phyloP scores from a whole-genome alignment of 2,329 filamentous ascomycete genomes.

The Chaetoscypha palmicola region DNA sequence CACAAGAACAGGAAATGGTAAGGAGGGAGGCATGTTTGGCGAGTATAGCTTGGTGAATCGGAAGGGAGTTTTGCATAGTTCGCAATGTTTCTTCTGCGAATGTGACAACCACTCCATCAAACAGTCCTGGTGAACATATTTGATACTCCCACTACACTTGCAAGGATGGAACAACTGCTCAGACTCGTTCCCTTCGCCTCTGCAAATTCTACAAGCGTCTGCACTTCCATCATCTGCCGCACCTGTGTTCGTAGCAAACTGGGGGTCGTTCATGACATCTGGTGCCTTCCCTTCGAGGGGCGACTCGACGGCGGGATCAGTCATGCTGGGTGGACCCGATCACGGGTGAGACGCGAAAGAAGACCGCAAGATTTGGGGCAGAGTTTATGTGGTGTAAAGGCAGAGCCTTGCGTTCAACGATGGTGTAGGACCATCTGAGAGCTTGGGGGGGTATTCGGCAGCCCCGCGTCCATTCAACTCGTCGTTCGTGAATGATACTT shows the following conservation, averaged over 20 bases:
- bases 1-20: constrained; percentile 76
- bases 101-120: constrained; percentile 98
- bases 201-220: constrained; percentile 77
- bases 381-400: constrained; percentile 12
- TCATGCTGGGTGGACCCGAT: constrained; percentile 12
- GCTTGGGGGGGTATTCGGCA: no score
- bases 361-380: no score
- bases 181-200: constrained; percentile 72
- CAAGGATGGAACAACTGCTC: constrained; percentile 95
- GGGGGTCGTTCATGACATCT: constrained; percentile 52
- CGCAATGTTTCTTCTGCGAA: constrained; percentile 98
- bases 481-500: no score
- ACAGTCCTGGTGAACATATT: constrained; percentile 95
- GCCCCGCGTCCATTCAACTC: no score
- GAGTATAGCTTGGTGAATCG: constrained; percentile 97
- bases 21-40: constrained; percentile 79
- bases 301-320: constrained; percentile 6
- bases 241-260: constrained; percentile 37
- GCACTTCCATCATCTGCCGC: constrained; percentile 26
- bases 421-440: constrained; percentile 23
- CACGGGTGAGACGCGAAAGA: background rate
- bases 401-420: constrained; percentile 23
- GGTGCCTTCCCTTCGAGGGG: constrained; percentile 26
- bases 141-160: constrained; percentile 98
- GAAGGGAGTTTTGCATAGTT: constrained; percentile 97